Evolutionary conservation across 768 basidiomycete species (phyloP), one percentile per base, ranked within the genome.

Genomic region (Lactarius hengduanensis): DNA sequence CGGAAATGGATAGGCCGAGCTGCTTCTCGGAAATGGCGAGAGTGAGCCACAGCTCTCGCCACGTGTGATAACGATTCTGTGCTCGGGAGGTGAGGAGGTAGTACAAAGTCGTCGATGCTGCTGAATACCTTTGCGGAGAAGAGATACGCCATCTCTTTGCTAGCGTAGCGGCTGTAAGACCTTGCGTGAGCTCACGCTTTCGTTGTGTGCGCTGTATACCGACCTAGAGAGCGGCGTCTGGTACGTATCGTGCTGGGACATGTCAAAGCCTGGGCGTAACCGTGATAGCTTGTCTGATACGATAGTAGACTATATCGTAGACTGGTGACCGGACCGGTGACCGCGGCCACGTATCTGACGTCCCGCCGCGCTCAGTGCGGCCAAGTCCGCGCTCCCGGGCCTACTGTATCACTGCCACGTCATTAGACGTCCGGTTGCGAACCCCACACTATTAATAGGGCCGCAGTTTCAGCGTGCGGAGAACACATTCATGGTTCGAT

Each of bases 21-120:
- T 98, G 87, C 79, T 97, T 94, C 79, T 99, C 96, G 3, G 96
- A 96, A 57, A 91, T 90, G 57, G 97, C 97, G 38, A 99, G 90
- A 76, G 90, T 96, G 66, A 98, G 84, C 97, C 97, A 99, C 20
- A 98, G 82, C 73, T 89, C 82, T 70, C 97, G 83, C 97, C 97
- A 99, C 28, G 96, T 98, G 64, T 86, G 86, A 77, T 96, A 98
- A 18, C 97, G 89, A 71, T 91, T 96, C 96, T 98, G 69, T 30
- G 55, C 10, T 22, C 45, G 18, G 32, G 30, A 57, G 41, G 20
- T 34, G n/a, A 63, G 45, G 30, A 18, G 28, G 30, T 40, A 43
- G 28, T 40, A 43, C 61, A 22, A 13, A 41, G 61, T 10, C 11
- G n/a, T 41, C 2, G 30, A 20, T n/a, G 43, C 30, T 20, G 18